Evolutionary conservation across 1,284 basidiomycete genomes (phyloP), one percentile per base, ranked within the genome.

Genomic region (Trichosporon inkin): DNA sequence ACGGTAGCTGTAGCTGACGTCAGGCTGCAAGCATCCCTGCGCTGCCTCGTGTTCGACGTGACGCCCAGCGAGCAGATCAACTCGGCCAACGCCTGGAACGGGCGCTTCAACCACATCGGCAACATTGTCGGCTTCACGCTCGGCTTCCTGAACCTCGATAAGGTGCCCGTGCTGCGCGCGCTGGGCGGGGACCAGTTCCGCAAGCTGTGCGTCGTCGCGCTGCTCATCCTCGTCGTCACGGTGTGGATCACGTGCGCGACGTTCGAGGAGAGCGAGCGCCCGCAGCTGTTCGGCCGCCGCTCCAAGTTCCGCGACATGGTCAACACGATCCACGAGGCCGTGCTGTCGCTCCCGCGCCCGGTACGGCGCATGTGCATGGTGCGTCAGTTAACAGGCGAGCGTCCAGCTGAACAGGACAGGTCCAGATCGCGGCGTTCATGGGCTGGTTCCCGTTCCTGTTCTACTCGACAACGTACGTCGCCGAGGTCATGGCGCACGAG

Each of bases 71-170:
- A 88, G 64, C 93, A 98, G 76, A 84, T 97, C 36, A 92, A 88
- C 65, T 83, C 86, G 14, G 93, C 89, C 6, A 99, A 97, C 79
- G 95, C 95, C n/a, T 99, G 95, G 94, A 92, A 97, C 68, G 91
- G 93, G 16, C 83, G 92, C 60, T 94, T 96, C 89, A 88, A 86
- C 52, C 92, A 96, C 73, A 86, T 91, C n/a, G 93, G 92, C 22
- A 96, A 93, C 71, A 94, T 96, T 57, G 78, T 94, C 66, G 93
- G 94, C 1, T 96, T 88, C 77, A 89, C 89, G 1, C 88, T 93
- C 70, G 92, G 90, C 87, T 96, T 90, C 80, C 75, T 94, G 55
- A 90, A 95, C 20, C 83, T 98, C 28, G 85, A 85, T 0, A 80
- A 84, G 57, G 80, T 92, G 62, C 87, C 88, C 2, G 77, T 90